Percentiles rank a stretch among this genome's conserved stretches.
Evolutionary conservation across 1,139 yeast genomes (phyloP).

Genomic region (Geotrichum histeridarum): DNA sequence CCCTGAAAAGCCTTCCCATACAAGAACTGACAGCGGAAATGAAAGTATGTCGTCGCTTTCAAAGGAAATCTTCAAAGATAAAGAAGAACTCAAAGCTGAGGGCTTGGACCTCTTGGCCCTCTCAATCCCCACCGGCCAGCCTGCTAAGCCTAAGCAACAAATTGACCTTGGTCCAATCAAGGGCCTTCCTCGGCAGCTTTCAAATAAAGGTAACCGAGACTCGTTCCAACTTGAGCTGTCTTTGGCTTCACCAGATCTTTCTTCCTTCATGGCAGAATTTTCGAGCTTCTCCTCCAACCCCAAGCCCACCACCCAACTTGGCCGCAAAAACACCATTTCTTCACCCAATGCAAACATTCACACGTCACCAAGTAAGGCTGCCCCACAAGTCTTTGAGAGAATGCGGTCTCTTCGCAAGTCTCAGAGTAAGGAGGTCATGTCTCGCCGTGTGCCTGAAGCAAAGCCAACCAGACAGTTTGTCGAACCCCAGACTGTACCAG

Average conservation of each 20-base stretch:
- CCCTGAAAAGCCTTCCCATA: not conserved
- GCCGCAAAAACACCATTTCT: slow-evolving; percentile 20
- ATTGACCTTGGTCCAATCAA: slow-evolving; percentile 2
- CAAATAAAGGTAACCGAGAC: not conserved
- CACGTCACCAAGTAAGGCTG: slow-evolving; percentile 15
- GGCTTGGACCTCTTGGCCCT: slow-evolving; percentile 10
- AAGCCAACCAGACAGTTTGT: not conserved
- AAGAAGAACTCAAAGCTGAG: slow-evolving; percentile 4
- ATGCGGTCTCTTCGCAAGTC: slow-evolving; percentile 18
- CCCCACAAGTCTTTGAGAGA: slow-evolving; percentile 19
- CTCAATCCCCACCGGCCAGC: slow-evolving; percentile 2
- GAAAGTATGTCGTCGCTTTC: slow-evolving; percentile 10
- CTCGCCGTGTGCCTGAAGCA: not conserved
- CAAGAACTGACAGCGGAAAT: slow-evolving; percentile 9
- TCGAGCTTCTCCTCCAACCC: slow-evolving; percentile 4
- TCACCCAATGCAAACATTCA: slow-evolving; percentile 14
- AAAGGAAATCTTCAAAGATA: slow-evolving; percentile 8
- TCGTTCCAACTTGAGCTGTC: slow-evolving; percentile 18
- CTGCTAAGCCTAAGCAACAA: not conserved
- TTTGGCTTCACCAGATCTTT: slow-evolving; percentile 16
- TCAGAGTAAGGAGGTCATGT: slow-evolving; percentile 7
- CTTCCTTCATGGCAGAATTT: slow-evolving; percentile 18
- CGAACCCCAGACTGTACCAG: not conserved
- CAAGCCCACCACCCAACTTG: slow-evolving; percentile 5
- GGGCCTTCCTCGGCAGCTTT: not conserved